Conservation (phyloP, 2,329 filamentous ascomycete genomes). For the Neodidymelliopsis sp. region DNA sequence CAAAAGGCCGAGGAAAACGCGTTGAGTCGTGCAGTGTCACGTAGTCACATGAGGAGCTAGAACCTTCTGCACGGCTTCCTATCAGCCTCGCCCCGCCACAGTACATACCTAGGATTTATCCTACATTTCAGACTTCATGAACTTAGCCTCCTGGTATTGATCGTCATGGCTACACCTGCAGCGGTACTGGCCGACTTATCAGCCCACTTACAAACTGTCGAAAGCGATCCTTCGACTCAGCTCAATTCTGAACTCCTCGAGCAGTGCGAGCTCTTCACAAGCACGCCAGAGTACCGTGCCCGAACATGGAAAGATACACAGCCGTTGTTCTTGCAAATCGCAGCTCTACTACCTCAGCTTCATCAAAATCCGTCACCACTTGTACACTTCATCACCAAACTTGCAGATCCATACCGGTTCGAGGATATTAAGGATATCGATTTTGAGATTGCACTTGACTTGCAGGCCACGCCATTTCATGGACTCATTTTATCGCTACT, state of each 20-base stretch:
- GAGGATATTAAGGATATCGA: slow-evolving; percentile 57
- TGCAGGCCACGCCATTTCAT: slow-evolving; percentile 61
- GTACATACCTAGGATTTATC: not conserved
- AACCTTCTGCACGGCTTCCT: slow-evolving; percentile 29
- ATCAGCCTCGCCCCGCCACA: slow-evolving; percentile 20
- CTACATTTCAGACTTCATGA: not conserved
- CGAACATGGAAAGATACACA: slow-evolving; percentile 40
- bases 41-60: slow-evolving; percentile 43
- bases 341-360: slow-evolving; percentile 59
- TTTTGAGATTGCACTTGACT: slow-evolving; percentile 62
- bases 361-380: slow-evolving; percentile 66
- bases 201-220: slow-evolving; percentile 55
- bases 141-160: not conserved
- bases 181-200: slow-evolving; percentile 43
- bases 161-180: slow-evolving; percentile 27
- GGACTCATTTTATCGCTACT: slow-evolving; percentile 63
- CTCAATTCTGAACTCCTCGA: slow-evolving; percentile 60
- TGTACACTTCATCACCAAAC: slow-evolving; percentile 60
- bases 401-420: slow-evolving; percentile 54
- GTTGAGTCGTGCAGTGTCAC: slow-evolving; percentile 19
- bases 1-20: not conserved
- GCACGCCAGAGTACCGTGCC: slow-evolving; percentile 40
- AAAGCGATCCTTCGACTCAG: slow-evolving; percentile 53
- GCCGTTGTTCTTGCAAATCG: slow-evolving; percentile 55
- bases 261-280: slow-evolving; percentile 55